Percentiles rank a stretch among this genome's conserved stretches.
These are phyloP conservation scores for Syncephalis fuscata DNA, from an alignment of 371 early-diverging fungal genomes.

Conservation along the genomic window DNA sequence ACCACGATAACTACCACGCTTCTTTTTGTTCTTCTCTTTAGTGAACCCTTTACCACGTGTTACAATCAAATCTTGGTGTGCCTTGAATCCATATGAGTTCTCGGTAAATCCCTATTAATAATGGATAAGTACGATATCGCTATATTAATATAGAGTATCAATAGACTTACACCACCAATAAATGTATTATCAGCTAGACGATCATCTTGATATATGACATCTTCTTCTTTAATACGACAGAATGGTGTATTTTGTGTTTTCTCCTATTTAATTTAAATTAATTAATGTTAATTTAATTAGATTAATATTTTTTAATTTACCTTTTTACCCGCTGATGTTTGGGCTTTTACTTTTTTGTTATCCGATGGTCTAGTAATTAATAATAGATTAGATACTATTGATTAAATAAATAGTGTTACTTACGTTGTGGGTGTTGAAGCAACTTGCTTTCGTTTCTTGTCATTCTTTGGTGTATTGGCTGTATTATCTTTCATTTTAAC, in stretches of 20 bases:
- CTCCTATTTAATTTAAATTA: not conserved
- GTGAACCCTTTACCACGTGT: conserved; percentile 89
- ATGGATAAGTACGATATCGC: not conserved
- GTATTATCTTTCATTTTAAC: too few species aligned
- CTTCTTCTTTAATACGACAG: conserved; percentile 63
- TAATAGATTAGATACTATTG: too few species aligned
- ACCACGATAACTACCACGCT: conserved; percentile 89
- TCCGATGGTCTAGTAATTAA: too few species aligned
- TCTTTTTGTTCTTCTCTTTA: conserved; percentile 95
- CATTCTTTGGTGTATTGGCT: too few species aligned
- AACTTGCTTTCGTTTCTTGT: too few species aligned
- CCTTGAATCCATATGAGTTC: conserved; percentile 77
- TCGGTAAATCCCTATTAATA: conserved; percentile 26
- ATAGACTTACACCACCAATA: conserved; percentile 26
- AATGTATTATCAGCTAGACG: conserved; percentile 74
- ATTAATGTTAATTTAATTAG: too few species aligned
- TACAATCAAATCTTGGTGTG: conserved; percentile 78
- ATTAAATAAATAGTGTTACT: too few species aligned
- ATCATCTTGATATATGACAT: conserved; percentile 63
- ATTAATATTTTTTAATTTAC: too few species aligned
- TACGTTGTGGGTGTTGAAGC: too few species aligned
- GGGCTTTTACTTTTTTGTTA: too few species aligned
- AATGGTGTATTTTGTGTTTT: conserved; percentile 46
- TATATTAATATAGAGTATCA: not conserved
- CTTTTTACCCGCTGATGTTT: too few species aligned